A percentile compares a stretch with the other conserved stretches of the same genome.
Conservation (phyloP, 106 monocot genomes). For the Apostasia ramifera region DNA sequence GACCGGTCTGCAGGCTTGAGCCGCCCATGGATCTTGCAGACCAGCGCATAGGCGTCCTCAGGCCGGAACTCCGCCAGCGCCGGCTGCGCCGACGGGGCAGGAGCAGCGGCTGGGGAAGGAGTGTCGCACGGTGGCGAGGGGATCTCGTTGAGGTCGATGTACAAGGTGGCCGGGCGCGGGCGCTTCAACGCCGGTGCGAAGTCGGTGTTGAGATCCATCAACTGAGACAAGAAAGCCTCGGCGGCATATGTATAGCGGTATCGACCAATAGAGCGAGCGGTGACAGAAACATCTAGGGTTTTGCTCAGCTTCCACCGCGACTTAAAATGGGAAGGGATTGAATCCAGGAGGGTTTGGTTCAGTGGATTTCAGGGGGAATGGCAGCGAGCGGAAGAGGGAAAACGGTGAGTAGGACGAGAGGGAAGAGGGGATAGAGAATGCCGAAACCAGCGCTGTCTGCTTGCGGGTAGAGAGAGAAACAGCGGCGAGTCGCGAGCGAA, state of each 20-base stretch:
- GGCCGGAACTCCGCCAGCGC: neutral
- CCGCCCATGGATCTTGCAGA: conserved; percentile 18
- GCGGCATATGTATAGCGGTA: conserved; percentile 9
- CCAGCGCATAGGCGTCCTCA: conserved; percentile 44
- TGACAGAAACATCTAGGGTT: conserved; percentile 11
- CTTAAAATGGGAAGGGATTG: neutral
- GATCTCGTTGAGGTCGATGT: conserved; percentile 46
- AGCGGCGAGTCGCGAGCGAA: conserved; percentile 4
- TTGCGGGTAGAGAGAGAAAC: conserved; percentile 10
- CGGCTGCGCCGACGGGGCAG: neutral
- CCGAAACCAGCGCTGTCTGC: conserved; percentile 1
- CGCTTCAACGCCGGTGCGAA: conserved; percentile 7
- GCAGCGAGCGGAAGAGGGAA: neutral
- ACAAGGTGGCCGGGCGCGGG: conserved; percentile 34
- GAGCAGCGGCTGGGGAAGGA: conserved; percentile 13
- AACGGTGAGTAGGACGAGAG: neutral
- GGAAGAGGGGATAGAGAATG: conserved; percentile 5
- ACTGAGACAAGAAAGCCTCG: neutral
- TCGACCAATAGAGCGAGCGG: too few relatives aligned
- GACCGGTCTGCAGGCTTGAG: neutral
- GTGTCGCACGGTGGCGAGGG: conserved; percentile 26
- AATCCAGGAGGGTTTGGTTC: conserved; percentile 3
- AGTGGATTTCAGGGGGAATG: neutral
- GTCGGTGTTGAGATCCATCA: conserved; percentile 12
- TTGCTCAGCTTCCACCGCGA: neutral